Conservation (phyloP, 352 stramenopile genomes). For the Achlya hypogyna region DNA sequence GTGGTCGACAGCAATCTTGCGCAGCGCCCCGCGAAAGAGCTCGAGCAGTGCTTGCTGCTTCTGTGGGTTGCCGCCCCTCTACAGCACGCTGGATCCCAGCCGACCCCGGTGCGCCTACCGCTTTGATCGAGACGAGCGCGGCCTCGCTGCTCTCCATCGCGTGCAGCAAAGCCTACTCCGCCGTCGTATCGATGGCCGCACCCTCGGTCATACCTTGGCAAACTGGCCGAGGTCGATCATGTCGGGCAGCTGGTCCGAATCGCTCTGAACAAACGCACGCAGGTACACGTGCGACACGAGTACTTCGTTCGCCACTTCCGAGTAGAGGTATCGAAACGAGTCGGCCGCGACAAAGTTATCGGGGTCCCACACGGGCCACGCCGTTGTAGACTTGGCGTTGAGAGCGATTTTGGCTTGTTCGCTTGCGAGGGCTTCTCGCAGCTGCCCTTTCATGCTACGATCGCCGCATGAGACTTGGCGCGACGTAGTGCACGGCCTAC, state of each 20-base stretch:
- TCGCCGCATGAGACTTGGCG: background rate
- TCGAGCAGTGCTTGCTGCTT: background rate
- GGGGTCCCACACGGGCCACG: conserved; percentile 68
- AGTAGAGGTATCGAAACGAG: conserved; percentile 80
- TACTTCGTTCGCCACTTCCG: conserved; percentile 58
- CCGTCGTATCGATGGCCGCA: background rate
- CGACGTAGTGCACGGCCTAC: background rate
- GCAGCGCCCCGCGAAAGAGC: background rate
- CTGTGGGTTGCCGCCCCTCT: background rate
- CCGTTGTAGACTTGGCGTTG: conserved; percentile 33
- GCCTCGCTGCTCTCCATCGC: background rate
- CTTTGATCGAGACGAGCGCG: background rate
- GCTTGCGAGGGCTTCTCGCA: conserved; percentile 40
- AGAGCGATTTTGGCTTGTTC: conserved; percentile 59
- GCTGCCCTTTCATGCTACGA: conserved; percentile 41
- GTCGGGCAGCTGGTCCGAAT: conserved; percentile 48
- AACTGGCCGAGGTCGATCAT: conserved; percentile 24
- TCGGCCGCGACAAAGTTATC: conserved; percentile 80
- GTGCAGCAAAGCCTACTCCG: background rate
- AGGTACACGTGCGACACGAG: conserved; percentile 77
- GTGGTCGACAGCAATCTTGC: conserved; percentile 3
- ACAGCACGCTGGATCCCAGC: background rate
- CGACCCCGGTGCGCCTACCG: background rate
- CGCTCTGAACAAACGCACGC: conserved; percentile 59
- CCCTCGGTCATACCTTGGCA: background rate